These are phyloP conservation scores for Puccinia hordei DNA, from an alignment of 1,284 basidiomycete species.

Conservation along the genomic window DNA sequence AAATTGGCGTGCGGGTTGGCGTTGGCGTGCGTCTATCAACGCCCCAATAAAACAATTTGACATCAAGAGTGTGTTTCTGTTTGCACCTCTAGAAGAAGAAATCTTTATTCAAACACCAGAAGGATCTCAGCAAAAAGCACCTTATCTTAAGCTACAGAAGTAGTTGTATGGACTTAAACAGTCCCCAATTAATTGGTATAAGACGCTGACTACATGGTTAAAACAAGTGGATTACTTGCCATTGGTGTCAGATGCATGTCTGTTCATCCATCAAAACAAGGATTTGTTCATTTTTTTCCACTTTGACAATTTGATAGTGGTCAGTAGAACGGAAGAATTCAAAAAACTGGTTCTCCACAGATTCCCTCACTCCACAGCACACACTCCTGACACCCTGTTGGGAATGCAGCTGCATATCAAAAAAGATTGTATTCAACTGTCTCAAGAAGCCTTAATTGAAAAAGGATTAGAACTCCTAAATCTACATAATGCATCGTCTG, in stretches of 20 bases:
- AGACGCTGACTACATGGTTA: not conserved
- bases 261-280: not conserved
- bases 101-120: not conserved
- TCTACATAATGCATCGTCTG: not conserved
- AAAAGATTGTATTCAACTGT: not conserved
- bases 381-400: no score
- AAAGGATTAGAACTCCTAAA: not conserved
- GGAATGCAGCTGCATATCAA: no score
- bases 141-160: no score
- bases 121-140: not conserved
- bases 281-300: no score
- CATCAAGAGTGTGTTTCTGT: not conserved
- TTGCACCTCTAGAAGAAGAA: not conserved
- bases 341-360: not conserved
- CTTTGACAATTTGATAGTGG: no score
- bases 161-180: not conserved
- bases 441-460: not conserved
- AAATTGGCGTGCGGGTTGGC: no score
- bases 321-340: no score
- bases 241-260: not conserved
- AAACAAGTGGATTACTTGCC: no score
- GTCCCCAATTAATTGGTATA: no score
- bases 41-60: no score
- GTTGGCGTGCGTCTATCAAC: no score
- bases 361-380: not conserved